Base-by-base conservation (phyloP, 2,329 filamentous ascomycete species). In the Aspergillus brunneoviolaceus region DNA sequence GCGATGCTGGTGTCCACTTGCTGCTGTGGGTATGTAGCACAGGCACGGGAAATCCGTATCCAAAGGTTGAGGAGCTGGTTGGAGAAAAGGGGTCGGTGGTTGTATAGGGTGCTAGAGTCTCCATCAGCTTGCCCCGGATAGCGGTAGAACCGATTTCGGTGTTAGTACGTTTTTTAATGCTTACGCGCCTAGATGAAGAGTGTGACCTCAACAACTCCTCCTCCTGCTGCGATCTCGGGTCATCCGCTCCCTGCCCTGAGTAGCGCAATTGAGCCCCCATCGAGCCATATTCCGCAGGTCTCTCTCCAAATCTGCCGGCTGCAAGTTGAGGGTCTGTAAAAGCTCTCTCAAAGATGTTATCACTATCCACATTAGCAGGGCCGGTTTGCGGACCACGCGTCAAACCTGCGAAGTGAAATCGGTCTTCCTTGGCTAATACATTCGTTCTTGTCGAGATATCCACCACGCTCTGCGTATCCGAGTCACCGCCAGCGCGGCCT, bases 401-500 rank as follows among this genome's bases (percentile, higher is more conserved):
- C 72, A 76, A 61, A 21, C 79, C 78, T 61, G 82, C 65, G 14
- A 80, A 81, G 66, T 80, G 76, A 48, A 77, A 76, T 52, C 81
- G 64, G 50, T 74, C 67, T 61, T 77, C 88, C 42, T 87, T 84
- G 19, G 87, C 89, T 58, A 94, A 86, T 25, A 97, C 78, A 66
- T 94, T 91, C 51, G 93, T 91, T 69, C 88, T 88, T 49, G 91
- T 88, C 62, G 97, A 80, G 59, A 97, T 81, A 70, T 98, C 93
- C 76, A 97, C 85, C 89, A 96, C 92, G 70, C 88, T 89, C 76
- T 97, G 92, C 51, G 92, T 85, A 68, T 97, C 94, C 55, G 91
- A 80, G 75, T 98, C 93, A 23, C 92, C 93, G 63, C 85, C 87
- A 55, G 90, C 82, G 70, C 90, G 88, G 56, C 93, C 91, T 75